Evolutionary conservation across 129 eudicot species (phyloP).

Genomic region (Scalesia atractyloides): DNA sequence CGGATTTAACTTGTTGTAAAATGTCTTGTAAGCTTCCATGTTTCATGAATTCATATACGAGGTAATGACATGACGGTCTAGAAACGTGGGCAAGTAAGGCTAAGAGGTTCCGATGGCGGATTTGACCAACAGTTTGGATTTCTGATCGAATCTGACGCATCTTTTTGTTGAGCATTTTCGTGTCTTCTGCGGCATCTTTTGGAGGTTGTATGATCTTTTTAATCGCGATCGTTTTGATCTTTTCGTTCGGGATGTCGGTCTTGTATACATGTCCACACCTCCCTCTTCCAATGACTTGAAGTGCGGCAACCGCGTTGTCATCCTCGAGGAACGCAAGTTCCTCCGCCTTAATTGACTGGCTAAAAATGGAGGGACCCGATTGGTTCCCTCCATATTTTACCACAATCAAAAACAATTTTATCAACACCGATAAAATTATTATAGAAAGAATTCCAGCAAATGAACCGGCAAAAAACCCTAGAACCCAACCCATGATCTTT

Average conservation of each 20-base stretch:
- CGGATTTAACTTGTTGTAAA: constrained; percentile 43
- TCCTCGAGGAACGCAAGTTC: constrained; percentile 66
- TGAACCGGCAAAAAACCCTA: constrained; percentile 65
- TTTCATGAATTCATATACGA: constrained; percentile 87
- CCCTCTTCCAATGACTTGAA: constrained; percentile 72
- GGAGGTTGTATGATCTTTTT: constrained; percentile 68
- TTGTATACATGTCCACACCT: constrained; percentile 92
- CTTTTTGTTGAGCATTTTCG: constrained; percentile 54
- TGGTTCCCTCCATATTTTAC: constrained; percentile 36
- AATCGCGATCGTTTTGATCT: constrained; percentile 71
- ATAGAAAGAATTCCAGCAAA: constrained; percentile 56
- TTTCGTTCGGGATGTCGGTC: constrained; percentile 51
- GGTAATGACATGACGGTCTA: constrained; percentile 68
- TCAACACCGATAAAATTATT: constrained; percentile 42
- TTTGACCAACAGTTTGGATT: constrained; percentile 82
- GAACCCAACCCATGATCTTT: constrained; percentile 44
- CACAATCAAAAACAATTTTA: constrained; percentile 33
- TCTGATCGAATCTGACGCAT: constrained; percentile 85
- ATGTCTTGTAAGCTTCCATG: constrained; percentile 86
- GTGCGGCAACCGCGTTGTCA: constrained; percentile 51
- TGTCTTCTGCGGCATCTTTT: constrained; percentile 66
- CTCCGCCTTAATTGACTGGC: constrained; percentile 61
- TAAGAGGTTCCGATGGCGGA: constrained; percentile 74
- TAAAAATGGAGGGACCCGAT: constrained; percentile 50
- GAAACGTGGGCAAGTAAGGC: constrained; percentile 77